phyloP scores from a whole-genome alignment of 2,329 filamentous ascomycete genomes.

The Cercospora sesami region DNA sequence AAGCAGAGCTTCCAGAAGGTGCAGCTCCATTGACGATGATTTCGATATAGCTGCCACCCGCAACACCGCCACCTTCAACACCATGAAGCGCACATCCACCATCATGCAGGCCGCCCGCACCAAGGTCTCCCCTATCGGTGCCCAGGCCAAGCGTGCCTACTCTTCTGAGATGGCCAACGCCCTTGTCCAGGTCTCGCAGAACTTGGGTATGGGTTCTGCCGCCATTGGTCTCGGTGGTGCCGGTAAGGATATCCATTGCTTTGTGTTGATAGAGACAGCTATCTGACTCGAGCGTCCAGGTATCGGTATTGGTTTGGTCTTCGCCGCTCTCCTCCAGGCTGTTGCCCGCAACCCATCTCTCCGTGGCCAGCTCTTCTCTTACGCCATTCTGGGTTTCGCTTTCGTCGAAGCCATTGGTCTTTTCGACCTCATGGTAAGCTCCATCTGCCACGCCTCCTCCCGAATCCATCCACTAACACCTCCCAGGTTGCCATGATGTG shows the following conservation, averaged over 20 bases:
- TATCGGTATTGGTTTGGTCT: constrained; percentile 95
- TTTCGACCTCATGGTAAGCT: constrained; percentile 72
- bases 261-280: not conserved
- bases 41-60: constrained; percentile 36
- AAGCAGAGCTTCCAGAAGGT: constrained; percentile 15
- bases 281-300: constrained; percentile 44
- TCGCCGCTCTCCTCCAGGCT: constrained; percentile 83
- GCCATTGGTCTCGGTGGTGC: constrained; percentile 73
- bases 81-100: constrained; percentile 70
- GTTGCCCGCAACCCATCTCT: constrained; percentile 93
- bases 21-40: constrained; percentile 23
- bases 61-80: constrained; percentile 63
- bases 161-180: constrained; percentile 84
- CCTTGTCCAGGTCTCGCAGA: constrained; percentile 84
- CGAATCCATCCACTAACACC: not conserved
- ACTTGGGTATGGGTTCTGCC: constrained; percentile 73
- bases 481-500: constrained; percentile 74
- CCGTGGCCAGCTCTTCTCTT: constrained; percentile 92
- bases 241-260: constrained; percentile 14
- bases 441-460: not conserved
- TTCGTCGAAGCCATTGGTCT: constrained; percentile 92
- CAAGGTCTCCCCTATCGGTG: constrained; percentile 50
- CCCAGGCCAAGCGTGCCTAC: constrained; percentile 63
- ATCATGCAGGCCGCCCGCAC: constrained; percentile 40
- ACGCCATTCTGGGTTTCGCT: constrained; percentile 93